Evolutionary conservation across 441 rosid genomes (phyloP).

Genomic region (Pelargonium citronellum): DNA sequence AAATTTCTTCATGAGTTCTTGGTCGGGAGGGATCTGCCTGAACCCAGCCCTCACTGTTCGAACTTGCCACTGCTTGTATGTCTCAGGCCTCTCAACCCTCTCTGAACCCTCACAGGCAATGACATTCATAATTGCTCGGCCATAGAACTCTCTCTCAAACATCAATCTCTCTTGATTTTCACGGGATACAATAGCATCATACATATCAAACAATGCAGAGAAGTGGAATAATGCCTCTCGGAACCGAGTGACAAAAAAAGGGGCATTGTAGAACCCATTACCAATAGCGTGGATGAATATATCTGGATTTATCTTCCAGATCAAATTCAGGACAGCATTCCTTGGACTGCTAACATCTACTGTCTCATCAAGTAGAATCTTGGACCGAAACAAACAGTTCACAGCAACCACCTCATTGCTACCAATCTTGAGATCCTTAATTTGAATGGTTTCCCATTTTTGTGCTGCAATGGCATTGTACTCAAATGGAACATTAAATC

Average conservation of each 20-base stretch:
- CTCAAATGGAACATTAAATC: constrained; percentile 40
- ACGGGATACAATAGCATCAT: constrained; percentile 8
- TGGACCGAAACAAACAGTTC: too few relatives aligned
- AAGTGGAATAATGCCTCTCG: constrained; percentile 22
- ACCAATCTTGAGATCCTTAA: too few relatives aligned
- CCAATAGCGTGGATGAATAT: constrained; percentile 11
- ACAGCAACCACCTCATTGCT: too few relatives aligned
- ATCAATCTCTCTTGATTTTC: constrained; percentile 12
- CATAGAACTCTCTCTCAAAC: constrained; percentile 17
- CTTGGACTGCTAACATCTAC: constrained; percentile 9
- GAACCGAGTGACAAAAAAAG: constrained; percentile 20
- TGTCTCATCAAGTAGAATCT: too few relatives aligned
- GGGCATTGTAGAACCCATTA: constrained; percentile 18
- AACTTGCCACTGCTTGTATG: constrained; percentile 22
- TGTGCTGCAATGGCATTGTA: constrained; percentile 48
- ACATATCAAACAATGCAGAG: constrained; percentile 18
- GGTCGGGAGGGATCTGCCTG: constrained; percentile 16
- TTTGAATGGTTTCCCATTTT: too few relatives aligned
- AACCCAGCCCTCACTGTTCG: constrained; percentile 21
- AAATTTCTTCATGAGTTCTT: constrained; percentile 6
- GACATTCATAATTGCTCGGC: constrained; percentile 18
- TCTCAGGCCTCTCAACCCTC: constrained; percentile 9
- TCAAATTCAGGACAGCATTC: constrained; percentile 20
- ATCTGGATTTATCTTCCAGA: constrained; percentile 17
- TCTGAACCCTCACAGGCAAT: constrained; percentile 20